Percentiles rank a stretch among this genome's conserved stretches.
Conservation (phyloP, 2,329 filamentous ascomycete genomes). For the Aspergillus neoniger region DNA sequence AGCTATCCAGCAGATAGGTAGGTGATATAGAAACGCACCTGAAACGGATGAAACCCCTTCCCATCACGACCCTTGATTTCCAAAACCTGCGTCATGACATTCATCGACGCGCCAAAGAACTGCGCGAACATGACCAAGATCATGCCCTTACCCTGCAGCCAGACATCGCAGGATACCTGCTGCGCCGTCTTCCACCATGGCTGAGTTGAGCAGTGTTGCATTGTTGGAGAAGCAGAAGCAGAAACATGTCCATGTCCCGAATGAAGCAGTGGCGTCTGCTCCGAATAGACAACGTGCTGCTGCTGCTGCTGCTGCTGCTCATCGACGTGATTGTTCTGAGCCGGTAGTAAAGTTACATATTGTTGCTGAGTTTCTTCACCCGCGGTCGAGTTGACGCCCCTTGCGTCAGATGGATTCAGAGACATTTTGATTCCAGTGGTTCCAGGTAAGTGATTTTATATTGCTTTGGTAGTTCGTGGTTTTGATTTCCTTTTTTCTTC, state of each 20-base stretch:
- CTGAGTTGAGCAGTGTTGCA: neutral
- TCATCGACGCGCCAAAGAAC: constrained; percentile 83
- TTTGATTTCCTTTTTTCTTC: neutral
- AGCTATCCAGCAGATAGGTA: neutral
- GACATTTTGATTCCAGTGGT: too few relatives aligned
- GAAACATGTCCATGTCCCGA: neutral
- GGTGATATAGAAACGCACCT: constrained; percentile 45
- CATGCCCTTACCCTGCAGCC: constrained; percentile 70
- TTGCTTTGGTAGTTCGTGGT: too few relatives aligned
- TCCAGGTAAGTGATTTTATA: too few relatives aligned
- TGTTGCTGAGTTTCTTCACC: too few relatives aligned
- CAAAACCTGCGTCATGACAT: constrained; percentile 73
- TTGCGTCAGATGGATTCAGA: neutral
- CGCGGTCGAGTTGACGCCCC: too few relatives aligned
- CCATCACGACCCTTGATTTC: constrained; percentile 68
- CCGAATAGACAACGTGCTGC: neutral
- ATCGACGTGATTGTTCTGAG: too few relatives aligned
- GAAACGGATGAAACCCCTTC: constrained; percentile 75
- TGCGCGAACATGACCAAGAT: constrained; percentile 73
- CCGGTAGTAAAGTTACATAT: too few relatives aligned
- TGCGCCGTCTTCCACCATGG: constrained; percentile 27
- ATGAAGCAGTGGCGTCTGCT: neutral
- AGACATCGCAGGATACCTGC: constrained; percentile 40
- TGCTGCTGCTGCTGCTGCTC: too few relatives aligned
- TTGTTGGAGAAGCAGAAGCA: neutral